Percentiles rank a stretch among this genome's conserved stretches.
Evolutionary conservation across 768 basidiomycete species (phyloP).

Genomic region (Leucocoprinus leucothites): DNA sequence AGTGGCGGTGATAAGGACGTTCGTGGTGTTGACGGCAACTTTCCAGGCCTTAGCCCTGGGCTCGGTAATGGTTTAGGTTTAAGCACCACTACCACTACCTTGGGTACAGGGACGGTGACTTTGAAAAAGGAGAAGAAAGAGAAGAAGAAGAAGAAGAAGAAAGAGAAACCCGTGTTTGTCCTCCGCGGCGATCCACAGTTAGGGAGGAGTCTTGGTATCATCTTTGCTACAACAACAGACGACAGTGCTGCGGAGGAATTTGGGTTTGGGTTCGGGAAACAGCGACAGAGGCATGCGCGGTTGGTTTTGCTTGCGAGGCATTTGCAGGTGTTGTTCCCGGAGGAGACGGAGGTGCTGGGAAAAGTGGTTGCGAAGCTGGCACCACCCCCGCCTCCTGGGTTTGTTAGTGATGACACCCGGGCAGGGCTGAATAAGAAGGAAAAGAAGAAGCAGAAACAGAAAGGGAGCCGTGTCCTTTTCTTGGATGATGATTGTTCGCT

Average conservation of each 20-base stretch:
- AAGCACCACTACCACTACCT: too few relatives aligned
- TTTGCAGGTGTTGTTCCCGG: slow-evolving; percentile 53
- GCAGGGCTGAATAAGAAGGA: slow-evolving; percentile 4
- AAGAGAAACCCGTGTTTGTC: too few relatives aligned
- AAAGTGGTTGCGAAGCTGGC: slow-evolving; percentile 23
- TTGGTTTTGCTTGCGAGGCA: slow-evolving; percentile 55
- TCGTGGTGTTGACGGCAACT: too few relatives aligned
- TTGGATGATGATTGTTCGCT: slow-evolving; percentile 1
- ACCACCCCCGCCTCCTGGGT: slow-evolving; percentile 2
- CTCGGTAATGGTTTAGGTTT: too few relatives aligned
- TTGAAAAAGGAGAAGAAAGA: neutral
- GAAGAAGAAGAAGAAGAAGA: neutral
- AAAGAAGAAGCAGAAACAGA: slow-evolving; percentile 13
- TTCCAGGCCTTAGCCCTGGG: too few relatives aligned
- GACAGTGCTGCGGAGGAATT: neutral
- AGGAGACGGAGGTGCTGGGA: slow-evolving; percentile 34
- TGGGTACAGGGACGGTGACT: too few relatives aligned
- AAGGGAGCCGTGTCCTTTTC: slow-evolving; percentile 5
- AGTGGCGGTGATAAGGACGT: too few relatives aligned
- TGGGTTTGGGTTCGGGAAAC: slow-evolving; percentile 2
- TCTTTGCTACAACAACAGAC: too few relatives aligned
- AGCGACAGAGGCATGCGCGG: slow-evolving; percentile 35
- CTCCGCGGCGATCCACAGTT: too few relatives aligned
- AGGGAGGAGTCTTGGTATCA: too few relatives aligned
- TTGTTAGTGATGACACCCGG: neutral